phyloP scores from a whole-genome alignment of 1,284 basidiomycete genomes.

The Volvariella surrecta region DNA sequence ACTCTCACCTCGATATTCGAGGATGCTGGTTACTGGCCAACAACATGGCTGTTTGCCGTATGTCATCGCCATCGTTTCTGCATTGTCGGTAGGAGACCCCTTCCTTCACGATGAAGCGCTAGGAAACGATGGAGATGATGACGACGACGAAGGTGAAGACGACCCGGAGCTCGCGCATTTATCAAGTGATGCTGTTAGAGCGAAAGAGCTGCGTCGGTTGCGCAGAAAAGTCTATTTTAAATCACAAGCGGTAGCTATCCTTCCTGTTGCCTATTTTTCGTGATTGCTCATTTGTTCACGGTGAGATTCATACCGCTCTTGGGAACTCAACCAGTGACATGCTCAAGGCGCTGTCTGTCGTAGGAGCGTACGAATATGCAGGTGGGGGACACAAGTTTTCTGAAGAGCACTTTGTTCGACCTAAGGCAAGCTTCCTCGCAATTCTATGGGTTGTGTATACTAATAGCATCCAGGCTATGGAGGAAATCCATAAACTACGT shows the following conservation, averaged over 20 bases:
- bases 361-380: slow-evolving; percentile 94
- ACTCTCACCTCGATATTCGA: slow-evolving; percentile 85
- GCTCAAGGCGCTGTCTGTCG: slow-evolving; percentile 83
- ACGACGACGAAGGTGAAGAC: slow-evolving; percentile 27
- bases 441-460: background rate
- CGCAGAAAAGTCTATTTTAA: slow-evolving; percentile 74
- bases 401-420: slow-evolving; percentile 82
- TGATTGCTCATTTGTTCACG: slow-evolving; percentile 7
- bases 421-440: slow-evolving; percentile 52
- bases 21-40: slow-evolving; percentile 90
- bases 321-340: slow-evolving; percentile 86
- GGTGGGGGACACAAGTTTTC: slow-evolving; percentile 81
- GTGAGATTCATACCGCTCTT: slow-evolving; percentile 69
- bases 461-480: slow-evolving; percentile 71
- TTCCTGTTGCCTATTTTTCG: background rate
- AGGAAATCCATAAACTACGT: slow-evolving; percentile 97
- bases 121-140: slow-evolving; percentile 34
- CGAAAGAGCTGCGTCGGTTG: slow-evolving; percentile 59
- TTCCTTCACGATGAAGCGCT: slow-evolving; percentile 81
- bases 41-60: slow-evolving; percentile 92
- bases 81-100: slow-evolving; percentile 92
- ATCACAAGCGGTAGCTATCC: slow-evolving; percentile 56
- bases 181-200: slow-evolving; percentile 48
- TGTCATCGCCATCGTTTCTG: slow-evolving; percentile 87
- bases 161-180: slow-evolving; percentile 44